Conservation (phyloP, 2,329 filamentous ascomycete species). For the Aspergillus puulaauensis region DNA sequence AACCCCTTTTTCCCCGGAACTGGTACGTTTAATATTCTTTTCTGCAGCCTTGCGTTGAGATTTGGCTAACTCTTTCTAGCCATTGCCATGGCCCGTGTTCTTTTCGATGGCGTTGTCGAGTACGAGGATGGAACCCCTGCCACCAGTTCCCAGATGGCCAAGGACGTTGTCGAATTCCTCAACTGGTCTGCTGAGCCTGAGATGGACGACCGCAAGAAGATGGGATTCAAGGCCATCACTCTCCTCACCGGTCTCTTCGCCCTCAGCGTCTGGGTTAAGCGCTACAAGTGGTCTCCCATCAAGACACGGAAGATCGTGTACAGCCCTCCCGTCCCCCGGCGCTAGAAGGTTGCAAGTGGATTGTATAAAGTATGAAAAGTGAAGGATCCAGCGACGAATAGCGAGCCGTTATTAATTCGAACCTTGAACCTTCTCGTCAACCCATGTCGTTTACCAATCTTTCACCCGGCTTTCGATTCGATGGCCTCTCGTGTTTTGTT, state of each 20-base stretch:
- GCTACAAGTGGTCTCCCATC: constrained; percentile 97
- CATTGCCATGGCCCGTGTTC: constrained; percentile 97
- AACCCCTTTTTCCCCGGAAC: constrained; percentile 99
- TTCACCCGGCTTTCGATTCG: constrained; percentile 26
- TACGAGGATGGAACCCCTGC: constrained; percentile 96
- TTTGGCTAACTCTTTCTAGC: constrained; percentile 32
- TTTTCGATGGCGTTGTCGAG: constrained; percentile 96
- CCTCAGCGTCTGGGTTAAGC: constrained; percentile 94
- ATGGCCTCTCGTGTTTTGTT: constrained; percentile 37
- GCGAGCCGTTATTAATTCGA: constrained; percentile 26
- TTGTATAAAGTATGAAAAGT: constrained; percentile 32
- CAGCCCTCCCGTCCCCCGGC: constrained; percentile 63
- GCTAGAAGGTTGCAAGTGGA: constrained; percentile 30
- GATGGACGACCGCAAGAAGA: constrained; percentile 99
- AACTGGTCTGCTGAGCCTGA: constrained; percentile 99
- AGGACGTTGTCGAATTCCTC: constrained; percentile 97
- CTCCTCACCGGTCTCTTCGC: constrained; percentile 77
- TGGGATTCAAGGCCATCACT: constrained; percentile 95
- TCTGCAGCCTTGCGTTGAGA: neutral
- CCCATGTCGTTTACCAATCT: constrained; percentile 24
- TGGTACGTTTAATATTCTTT: constrained; percentile 50
- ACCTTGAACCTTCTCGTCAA: constrained; percentile 25
- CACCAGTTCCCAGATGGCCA: constrained; percentile 97
- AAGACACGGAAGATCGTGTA: constrained; percentile 95
- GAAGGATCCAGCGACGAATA: constrained; percentile 25